Percentiles rank a stretch among this genome's conserved stretches.
Evolutionary conservation across 345 rosid species (phyloP).

Genomic region (Arabidopsis suecica): DNA sequence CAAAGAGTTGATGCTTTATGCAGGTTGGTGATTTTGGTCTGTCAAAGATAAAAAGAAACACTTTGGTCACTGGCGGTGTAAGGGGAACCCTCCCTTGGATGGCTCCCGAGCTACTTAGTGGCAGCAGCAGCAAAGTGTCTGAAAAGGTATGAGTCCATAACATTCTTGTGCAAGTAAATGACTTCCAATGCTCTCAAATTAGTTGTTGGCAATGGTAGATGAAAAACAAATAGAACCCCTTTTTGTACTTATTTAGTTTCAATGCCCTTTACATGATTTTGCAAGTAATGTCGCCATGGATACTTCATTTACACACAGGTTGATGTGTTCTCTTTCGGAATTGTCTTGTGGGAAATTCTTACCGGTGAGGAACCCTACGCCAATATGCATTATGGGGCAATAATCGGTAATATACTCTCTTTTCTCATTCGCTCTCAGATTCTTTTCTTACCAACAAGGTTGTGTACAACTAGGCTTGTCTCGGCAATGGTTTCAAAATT

Average conservation of each 20-base stretch:
- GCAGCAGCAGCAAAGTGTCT: constrained; percentile 83
- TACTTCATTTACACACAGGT: constrained; percentile 55
- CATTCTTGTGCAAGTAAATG: constrained; percentile 20
- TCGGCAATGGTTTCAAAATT: not conserved
- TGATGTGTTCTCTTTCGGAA: constrained; percentile 86
- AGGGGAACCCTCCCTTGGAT: constrained; percentile 93
- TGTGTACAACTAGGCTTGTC: not conserved
- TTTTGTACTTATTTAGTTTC: not conserved
- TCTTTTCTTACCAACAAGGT: constrained; percentile 19
- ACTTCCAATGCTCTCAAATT: constrained; percentile 10
- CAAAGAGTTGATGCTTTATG: constrained; percentile 31
- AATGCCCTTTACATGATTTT: constrained; percentile 5
- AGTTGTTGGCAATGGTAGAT: constrained; percentile 22
- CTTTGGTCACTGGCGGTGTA: constrained; percentile 88
- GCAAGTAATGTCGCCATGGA: constrained; percentile 15
- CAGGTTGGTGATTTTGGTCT: constrained; percentile 92
- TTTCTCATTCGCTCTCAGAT: not conserved
- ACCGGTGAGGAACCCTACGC: constrained; percentile 94
- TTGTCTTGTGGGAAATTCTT: constrained; percentile 91
- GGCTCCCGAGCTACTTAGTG: constrained; percentile 89
- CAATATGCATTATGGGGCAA: constrained; percentile 90
- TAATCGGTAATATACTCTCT: constrained; percentile 60
- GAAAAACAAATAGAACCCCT: not conserved
- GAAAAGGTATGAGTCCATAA: constrained; percentile 63
- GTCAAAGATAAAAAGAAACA: constrained; percentile 82